Base-by-base conservation (phyloP, 345 rosid genomes). In the Laguncularia racemosa region DNA sequence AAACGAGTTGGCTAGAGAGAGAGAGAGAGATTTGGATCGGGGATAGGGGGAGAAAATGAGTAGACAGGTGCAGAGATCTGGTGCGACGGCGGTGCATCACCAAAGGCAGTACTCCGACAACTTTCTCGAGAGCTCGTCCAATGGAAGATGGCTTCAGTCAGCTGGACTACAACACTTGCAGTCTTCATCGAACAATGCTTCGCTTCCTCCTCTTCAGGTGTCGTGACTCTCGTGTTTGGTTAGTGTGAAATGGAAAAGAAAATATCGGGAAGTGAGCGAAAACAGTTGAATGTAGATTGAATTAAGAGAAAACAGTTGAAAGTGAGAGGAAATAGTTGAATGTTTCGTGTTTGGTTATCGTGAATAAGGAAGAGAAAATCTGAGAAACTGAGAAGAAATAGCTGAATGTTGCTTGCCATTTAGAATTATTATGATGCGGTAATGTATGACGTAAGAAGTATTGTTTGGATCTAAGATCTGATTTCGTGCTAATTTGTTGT, bases 81-180 rank as follows among this genome's bases (percentile, higher is more conserved):
- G 86, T 46, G 73, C 79, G 17, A 65, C 89, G 49, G 80, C 83
- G 63, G 77, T 76, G 67, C 95, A 84, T 61, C 97, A 89, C 59
- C 98, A 92, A 77, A 74, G 91, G 46, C 96, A 92, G 71, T 64
- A 76, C 73, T 89, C 98, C 14, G 91, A 86, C 65, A 77, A 78
- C 77, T 81, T 81, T 59, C 52, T 81, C 62, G 98, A 92, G 16
- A 67, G 75, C 65, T 73, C 93, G 13, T 81, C 96, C 20, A 92
- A 83, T 67, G 92, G 84, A 43, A 69, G 93, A 65, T 92, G 97
- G 98, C 93, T 92, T 56, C 98, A 92, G 65, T 89, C 98, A 5
- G 79, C 84, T 43, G 96, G 98, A 23, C 84, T 92, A 46, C 98
- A 86, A 71, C 91, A 92, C 52, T 84, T 92, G 12, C 91, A 84